phyloP scores from a whole-genome alignment of 2,329 filamentous ascomycete species.

The Teratosphaeria nubilosa region DNA sequence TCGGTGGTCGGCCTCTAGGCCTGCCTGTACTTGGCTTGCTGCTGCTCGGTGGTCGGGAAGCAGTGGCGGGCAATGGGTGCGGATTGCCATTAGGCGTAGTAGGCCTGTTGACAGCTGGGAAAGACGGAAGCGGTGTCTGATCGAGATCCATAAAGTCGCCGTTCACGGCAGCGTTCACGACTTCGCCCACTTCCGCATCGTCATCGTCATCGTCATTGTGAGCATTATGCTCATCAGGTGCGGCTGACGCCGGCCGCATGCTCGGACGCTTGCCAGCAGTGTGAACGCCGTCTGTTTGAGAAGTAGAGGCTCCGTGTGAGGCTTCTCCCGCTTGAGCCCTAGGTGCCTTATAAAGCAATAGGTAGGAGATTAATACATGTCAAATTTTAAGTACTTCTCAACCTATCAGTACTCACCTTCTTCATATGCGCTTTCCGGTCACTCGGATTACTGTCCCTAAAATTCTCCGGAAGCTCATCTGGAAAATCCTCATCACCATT shows the following conservation, averaged over 20 bases:
- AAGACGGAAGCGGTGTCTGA: background rate
- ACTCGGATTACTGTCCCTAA: conserved; percentile 25
- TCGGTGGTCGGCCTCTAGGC: conserved; percentile 2
- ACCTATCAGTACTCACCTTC: background rate
- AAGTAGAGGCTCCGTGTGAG: background rate
- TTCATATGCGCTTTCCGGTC: conserved; percentile 11
- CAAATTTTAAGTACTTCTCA: too few relatives aligned
- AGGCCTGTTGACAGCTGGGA: background rate
- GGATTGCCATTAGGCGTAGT: conserved; percentile 1
- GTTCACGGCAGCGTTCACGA: conserved; percentile 9
- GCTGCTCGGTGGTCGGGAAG: background rate
- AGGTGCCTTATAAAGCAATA: background rate
- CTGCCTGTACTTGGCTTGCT: conserved; percentile 1
- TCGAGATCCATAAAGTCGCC: conserved; percentile 7
- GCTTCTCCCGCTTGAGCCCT: conserved; percentile 1
- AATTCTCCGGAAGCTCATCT: conserved; percentile 33
- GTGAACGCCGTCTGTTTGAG: background rate
- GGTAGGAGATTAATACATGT: too few relatives aligned
- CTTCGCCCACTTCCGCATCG: conserved; percentile 22
- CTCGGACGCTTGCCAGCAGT: conserved; percentile 23
- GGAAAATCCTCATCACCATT: conserved; percentile 29
- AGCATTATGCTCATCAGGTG: conserved; percentile 20
- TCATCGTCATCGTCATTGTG: conserved; percentile 15
- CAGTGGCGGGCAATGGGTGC: background rate
- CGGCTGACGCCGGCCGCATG: conserved; percentile 22